A percentile compares a stretch with the other conserved stretches of the same genome.
These are phyloP conservation scores for Guyanaporus albipodus DNA, from an alignment of 768 basidiomycete genomes.

Conservation along the genomic window DNA sequence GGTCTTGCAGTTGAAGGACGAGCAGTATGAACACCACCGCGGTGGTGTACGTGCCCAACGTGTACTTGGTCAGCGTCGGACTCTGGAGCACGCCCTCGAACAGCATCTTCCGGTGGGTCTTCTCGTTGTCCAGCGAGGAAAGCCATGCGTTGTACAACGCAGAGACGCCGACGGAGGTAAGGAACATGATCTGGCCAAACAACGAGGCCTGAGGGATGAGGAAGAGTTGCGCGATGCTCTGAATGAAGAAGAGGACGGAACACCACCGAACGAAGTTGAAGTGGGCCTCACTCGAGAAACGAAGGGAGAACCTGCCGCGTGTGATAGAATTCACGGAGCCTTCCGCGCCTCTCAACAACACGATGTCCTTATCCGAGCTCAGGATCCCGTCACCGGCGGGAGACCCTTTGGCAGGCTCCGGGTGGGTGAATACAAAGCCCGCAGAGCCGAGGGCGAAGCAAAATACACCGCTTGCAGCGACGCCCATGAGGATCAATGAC, in stretches of 20 bases:
- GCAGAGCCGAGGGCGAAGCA: conserved; percentile 25
- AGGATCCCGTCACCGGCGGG: conserved; percentile 32
- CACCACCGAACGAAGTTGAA: conserved; percentile 16
- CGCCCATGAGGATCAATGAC: conserved; percentile 27
- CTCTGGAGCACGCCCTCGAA: conserved; percentile 8
- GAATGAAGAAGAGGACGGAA: conserved; percentile 20
- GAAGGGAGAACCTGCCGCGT: conserved; percentile 24
- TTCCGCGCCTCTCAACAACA: conserved; percentile 28
- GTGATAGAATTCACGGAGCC: conserved; percentile 28
- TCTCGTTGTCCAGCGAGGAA: conserved; percentile 31
- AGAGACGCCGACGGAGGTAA: conserved; percentile 24
- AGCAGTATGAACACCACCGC: conserved; percentile 17
- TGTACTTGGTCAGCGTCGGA: conserved; percentile 15
- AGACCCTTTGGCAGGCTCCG: conserved; percentile 21
- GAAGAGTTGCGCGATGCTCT: conserved; percentile 27
- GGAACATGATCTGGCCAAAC: conserved; percentile 32
- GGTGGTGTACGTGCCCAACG: conserved; percentile 13
- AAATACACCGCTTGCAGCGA: conserved; percentile 28
- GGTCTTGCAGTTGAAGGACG: conserved; percentile 7
- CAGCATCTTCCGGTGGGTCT: conserved; percentile 12
- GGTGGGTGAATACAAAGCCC: conserved; percentile 19
- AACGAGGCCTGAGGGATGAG: conserved; percentile 27
- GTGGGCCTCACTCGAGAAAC: conserved; percentile 12
- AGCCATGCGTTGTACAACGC: conserved; percentile 22
- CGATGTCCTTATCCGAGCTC: conserved; percentile 13